These are phyloP conservation scores for Taiozyma sp. DNA, from an alignment of 1,139 yeast species.

Conservation along the genomic window DNA sequence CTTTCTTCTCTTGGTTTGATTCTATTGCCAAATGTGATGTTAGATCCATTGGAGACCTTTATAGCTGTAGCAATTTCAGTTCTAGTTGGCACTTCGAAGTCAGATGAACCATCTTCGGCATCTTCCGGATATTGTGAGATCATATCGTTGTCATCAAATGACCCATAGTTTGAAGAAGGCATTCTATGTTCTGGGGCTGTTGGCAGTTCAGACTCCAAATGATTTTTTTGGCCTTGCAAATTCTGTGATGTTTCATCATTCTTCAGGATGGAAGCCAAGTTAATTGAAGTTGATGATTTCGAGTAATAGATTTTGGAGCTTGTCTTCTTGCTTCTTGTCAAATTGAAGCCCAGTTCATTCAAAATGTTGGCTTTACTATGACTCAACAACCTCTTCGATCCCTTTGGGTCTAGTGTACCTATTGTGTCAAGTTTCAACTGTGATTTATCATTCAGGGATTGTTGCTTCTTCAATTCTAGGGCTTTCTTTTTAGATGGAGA, in stretches of 20 bases:
- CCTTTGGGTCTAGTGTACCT: constrained; percentile 24
- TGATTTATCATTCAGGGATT: constrained; percentile 6
- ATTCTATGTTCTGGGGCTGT: constrained; percentile 13
- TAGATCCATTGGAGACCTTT: constrained; percentile 25
- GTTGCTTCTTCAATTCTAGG: constrained; percentile 1
- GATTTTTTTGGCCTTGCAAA: background rate
- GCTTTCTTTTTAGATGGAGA: constrained; percentile 1
- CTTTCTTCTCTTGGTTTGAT: constrained; percentile 16
- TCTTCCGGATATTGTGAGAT: constrained; percentile 1
- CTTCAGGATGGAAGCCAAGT: constrained; percentile 37
- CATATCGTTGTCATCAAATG: constrained; percentile 9
- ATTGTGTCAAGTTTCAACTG: constrained; percentile 3
- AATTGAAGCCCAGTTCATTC: constrained; percentile 41
- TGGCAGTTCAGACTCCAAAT: background rate
- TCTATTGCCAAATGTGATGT: constrained; percentile 18
- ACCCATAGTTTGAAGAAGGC: constrained; percentile 20
- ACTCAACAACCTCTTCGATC: constrained; percentile 20
- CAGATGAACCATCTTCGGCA: constrained; percentile 20
- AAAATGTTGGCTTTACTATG: constrained; percentile 38
- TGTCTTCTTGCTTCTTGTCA: constrained; percentile 18
- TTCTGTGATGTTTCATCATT: background rate
- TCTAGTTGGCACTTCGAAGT: constrained; percentile 21
- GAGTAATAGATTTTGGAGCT: constrained; percentile 21
- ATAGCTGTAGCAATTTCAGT: constrained; percentile 40
- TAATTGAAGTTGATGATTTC: constrained; percentile 28